Base-by-base conservation (phyloP, 768 basidiomycete genomes). In the Calocera cornea region DNA sequence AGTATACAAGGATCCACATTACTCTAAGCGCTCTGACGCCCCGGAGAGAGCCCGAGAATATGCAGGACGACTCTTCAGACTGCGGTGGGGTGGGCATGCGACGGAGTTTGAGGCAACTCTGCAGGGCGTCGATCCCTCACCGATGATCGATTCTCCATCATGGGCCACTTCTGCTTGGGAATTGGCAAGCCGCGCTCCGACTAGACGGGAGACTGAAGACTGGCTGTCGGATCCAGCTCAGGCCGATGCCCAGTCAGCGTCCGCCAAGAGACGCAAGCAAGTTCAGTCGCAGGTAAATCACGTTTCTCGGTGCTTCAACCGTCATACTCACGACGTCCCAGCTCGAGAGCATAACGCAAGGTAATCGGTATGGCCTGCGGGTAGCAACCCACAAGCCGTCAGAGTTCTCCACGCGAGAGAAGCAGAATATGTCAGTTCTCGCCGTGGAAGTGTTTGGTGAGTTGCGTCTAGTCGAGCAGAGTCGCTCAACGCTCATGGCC, bases 381-480 rank as follows among this genome's bases (percentile, higher is more conserved):
- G 81, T 82, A 31, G 83, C 85, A 0, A 84, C 84, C 0, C 75
- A 75, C 33, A 79, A 75, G 27, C 79, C 78, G 54, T 75, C 78
- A 1, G 72, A 79, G 72, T 73, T 73, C 1, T 75, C 74, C 33
- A 78, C 77, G 41, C 83, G 92, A 29, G 86, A 84, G 73, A 83
- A 80, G 66, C 85, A 88, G 70, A 80, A 82, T 70, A 91, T 97
- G 89, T 84, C 87, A 0, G 78, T 92, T 8, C 75, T 97, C 41
- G 86, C 89, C 1, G 74, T 97, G 47, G 97, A 99, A 75, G 77
- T 94, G 1, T 92, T 95, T 71, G 89, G 95, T 91, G 67, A 67
- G 85, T 73, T 2, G 7, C 50, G 41, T n/a, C 11, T n/a, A 34
- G 14, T 27, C 19, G 7, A 31, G 17, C 34, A 1, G 36, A 44